phyloP scores from a whole-genome alignment of 192 early-diverging fungal species.

The Dissophora ornata region DNA sequence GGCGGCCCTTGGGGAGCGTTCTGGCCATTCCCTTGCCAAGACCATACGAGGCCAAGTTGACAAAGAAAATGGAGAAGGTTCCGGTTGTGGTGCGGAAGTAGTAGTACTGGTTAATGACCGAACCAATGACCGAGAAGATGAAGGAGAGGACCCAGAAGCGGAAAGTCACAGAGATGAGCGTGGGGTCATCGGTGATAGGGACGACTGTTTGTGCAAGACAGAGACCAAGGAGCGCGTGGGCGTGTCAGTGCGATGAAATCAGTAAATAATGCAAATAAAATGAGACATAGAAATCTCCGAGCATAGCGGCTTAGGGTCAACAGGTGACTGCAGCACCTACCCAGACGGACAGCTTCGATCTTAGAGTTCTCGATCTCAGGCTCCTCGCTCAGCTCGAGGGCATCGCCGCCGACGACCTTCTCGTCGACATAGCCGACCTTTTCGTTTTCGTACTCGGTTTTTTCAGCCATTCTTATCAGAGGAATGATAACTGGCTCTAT shows the following conservation, averaged over 20 bases:
- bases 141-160: constrained; percentile 63
- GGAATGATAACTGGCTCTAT: too few relatives aligned
- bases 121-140: constrained; percentile 50
- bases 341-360: constrained; percentile 50
- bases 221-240: too few relatives aligned
- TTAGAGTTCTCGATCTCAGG: constrained; percentile 26
- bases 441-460: constrained; percentile 2
- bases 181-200: constrained; percentile 48
- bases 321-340: constrained; percentile 2
- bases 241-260: too few relatives aligned
- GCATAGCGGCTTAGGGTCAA: too few relatives aligned
- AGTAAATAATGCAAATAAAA: too few relatives aligned
- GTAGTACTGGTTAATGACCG: constrained; percentile 53
- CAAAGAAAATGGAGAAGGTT: constrained; percentile 49
- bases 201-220: constrained; percentile 10
- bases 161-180: constrained; percentile 59
- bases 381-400: constrained; percentile 13
- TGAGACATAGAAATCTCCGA: background rate
- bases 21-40: constrained; percentile 43
- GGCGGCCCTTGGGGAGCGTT: background rate
- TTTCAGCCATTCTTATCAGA: constrained; percentile 12
- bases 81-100: constrained; percentile 49
- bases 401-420: background rate
- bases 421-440: constrained; percentile 2
- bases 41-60: constrained; percentile 44